Base-by-base conservation (phyloP, 2,329 filamentous ascomycete species). In the Diaporthe velutina region DNA sequence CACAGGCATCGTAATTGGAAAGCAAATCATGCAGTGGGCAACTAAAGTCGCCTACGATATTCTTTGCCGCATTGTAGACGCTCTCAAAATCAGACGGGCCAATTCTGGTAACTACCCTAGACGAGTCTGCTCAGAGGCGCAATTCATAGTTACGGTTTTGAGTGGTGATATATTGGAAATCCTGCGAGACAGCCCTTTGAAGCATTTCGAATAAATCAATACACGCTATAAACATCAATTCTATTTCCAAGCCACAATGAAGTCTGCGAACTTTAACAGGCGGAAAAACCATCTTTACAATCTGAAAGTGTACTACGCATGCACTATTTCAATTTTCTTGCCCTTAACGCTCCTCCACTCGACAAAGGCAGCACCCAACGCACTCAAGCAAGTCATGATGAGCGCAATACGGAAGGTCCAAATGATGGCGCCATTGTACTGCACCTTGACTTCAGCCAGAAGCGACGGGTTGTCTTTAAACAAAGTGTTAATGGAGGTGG, bases 371-470 rank as follows among this genome's bases (percentile, higher is more conserved):
- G 30, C 70, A 2, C 58, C 70, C 5, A 66, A 40, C 2, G 52
- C 33, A 30, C 57, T 61, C 40, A 66, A 48, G 17, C 70, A 66
- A 15, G 57, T 28, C 42, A 52, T 66, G 28, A 73, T 66, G 1
- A 73, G 30, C 30, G 40, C 70, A 9, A 38, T 40, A 3, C 40
- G 55, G 48, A 73, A 66, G 4, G 28, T 25, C 57, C 40, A 48
- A 5, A 48, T 30, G 25, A 73, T 42, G 6, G 57, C 55, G 22
- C 12, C 30, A 28, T 73, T 38, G 33, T 73, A 66, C 57, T 73
- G 19, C 25, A 54, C 15, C 17, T 48, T 66, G 17, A 54, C 19
- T 28, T 71, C 42, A 13, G 19, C 15, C 10, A 66, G 58, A 42
- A 54, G 45, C 9, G 22, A 25, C 10, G 57, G 58, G n/a, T 22